phyloP scores from a whole-genome alignment of 257 asterid species.

The Salvia miltiorrhiza region DNA sequence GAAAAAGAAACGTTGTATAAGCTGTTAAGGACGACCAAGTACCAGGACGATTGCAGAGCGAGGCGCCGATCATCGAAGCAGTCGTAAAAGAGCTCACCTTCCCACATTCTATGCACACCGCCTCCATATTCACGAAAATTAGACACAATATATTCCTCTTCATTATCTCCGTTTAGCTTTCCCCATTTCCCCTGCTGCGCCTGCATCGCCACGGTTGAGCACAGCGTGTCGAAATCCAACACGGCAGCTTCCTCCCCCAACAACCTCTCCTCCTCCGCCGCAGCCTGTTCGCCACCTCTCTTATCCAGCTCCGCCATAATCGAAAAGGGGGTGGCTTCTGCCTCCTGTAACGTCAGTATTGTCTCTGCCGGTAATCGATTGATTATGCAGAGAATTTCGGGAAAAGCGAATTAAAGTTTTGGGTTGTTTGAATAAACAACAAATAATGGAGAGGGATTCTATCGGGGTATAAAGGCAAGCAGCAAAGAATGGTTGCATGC shows the following conservation, averaged over 20 bases:
- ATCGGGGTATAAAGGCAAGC: constrained; percentile 13
- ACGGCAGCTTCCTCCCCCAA: constrained; percentile 53
- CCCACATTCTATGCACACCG: constrained; percentile 94
- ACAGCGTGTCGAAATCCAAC: constrained; percentile 84
- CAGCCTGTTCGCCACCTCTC: constrained; percentile 27
- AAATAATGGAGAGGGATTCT: constrained; percentile 16
- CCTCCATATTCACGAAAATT: constrained; percentile 39
- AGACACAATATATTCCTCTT: constrained; percentile 21
- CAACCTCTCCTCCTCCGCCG: constrained; percentile 41
- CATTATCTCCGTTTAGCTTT: constrained; percentile 35
- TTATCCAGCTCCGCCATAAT: constrained; percentile 37
- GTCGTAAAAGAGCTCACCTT: constrained; percentile 77
- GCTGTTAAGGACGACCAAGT: not conserved
- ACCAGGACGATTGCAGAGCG: constrained; percentile 87
- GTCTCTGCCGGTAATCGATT: not conserved
- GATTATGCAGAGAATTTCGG: constrained; percentile 14
- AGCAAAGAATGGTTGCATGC: constrained; percentile 17
- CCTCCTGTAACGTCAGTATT: constrained; percentile 9
- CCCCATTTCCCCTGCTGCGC: constrained; percentile 72
- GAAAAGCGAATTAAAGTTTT: not conserved
- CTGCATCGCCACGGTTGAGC: constrained; percentile 88
- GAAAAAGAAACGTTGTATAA: not conserved
- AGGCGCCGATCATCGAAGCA: constrained; percentile 68
- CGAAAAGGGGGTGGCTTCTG: constrained; percentile 20
- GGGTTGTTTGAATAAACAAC: not conserved